phyloP scores from a whole-genome alignment of 2,329 filamentous ascomycete genomes.

The Alternaria rosae region DNA sequence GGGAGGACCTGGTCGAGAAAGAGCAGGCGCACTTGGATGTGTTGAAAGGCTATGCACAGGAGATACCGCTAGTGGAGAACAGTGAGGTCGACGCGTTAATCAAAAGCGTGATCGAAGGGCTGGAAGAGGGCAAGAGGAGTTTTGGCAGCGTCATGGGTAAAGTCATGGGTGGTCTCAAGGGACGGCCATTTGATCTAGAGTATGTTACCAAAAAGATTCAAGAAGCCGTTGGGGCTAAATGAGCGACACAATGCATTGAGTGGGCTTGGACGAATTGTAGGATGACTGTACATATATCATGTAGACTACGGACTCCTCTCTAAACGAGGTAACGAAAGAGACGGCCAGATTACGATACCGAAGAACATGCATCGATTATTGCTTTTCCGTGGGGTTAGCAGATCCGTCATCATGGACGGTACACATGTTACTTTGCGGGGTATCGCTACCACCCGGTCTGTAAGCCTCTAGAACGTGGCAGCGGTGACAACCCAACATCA shows the following conservation, averaged over 20 bases:
- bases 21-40: slow-evolving; percentile 72
- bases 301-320: slow-evolving; percentile 8
- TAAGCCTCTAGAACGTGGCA: neutral
- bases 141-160: slow-evolving; percentile 71
- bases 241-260: neutral
- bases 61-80: slow-evolving; percentile 64
- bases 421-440: neutral
- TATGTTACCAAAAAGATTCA: slow-evolving; percentile 69
- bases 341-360: slow-evolving; percentile 2
- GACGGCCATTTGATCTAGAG: slow-evolving; percentile 69
- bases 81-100: slow-evolving; percentile 67
- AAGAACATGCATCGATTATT: neutral
- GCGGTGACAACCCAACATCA: slow-evolving; percentile 1
- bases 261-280: slow-evolving; percentile 4
- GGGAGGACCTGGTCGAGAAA: slow-evolving; percentile 74
- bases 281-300: slow-evolving; percentile 7
- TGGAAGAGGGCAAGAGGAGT: slow-evolving; percentile 58
- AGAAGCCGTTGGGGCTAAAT: slow-evolving; percentile 38
- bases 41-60: slow-evolving; percentile 69
- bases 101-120: slow-evolving; percentile 59
- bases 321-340: neutral
- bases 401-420: neutral
- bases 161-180: slow-evolving; percentile 62
- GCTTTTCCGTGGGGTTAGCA: neutral
- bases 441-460: neutral